Evolutionary conservation across 176 grass and related monocot genomes (phyloP), one percentile per base, ranked within the genome.

Genomic region (Leersia perrieri): DNA sequence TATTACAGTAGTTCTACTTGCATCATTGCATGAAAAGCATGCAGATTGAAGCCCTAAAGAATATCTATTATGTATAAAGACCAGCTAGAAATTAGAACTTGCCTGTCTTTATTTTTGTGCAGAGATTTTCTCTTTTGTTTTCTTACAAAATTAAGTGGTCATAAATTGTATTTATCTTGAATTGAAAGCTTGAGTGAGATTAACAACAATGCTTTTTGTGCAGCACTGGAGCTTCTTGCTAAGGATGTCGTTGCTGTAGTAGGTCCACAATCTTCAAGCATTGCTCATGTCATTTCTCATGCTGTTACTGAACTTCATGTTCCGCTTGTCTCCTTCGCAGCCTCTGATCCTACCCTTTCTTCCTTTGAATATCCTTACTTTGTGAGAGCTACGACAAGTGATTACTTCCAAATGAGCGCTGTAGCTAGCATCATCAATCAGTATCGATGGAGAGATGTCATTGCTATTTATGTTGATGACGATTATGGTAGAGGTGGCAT

Each of bases 251-350:
- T 89, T 8, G 63, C 83, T 20, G 75, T 94, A 41, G 64, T 94
- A 89, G 92, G 92, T 66, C 92, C 92, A 69, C 92, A 94, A 66
- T 94, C 92, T 30, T 94, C 92, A 1, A 77, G 66, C 23, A 88
- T 91, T 87, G 89, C 86, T 72, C 92, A 94, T 89, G 86, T 94
- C 61, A 88, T 95, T 81, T 95, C 87, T 20, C 90, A 95, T 80
- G 84, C 79, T 58, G 85, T 75, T 79, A 88, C 88, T 35, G 82
- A 89, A 80, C 85, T 96, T 60, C 93, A 88, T 66, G 79, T 96
- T 38, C 90, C 90, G 11, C 88, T 90, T 40, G 63, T 96, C 36
- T 92, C 87, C n/a, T 96, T 96, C 5, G 82, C 81, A 16, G 87
- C 93, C 44, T 86, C 90, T 1, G 93, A 96, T 73, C 93, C 93